phyloP scores from a whole-genome alignment of 345 rosid species.

The Geranium rotundifolium region DNA sequence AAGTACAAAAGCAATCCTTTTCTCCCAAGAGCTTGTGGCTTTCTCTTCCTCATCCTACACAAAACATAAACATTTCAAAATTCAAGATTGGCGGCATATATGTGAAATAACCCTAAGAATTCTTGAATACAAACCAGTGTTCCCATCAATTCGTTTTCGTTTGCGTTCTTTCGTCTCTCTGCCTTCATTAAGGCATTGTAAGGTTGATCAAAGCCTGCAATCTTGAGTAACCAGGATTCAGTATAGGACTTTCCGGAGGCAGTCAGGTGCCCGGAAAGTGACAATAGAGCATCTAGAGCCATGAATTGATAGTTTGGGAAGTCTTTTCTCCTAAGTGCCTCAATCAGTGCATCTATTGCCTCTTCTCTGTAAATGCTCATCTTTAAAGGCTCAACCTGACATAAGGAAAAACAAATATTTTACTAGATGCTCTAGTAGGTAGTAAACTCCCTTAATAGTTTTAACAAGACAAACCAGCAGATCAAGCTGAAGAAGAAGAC shows the following conservation, averaged over 20 bases:
- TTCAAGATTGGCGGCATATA: not conserved
- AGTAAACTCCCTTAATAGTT: not conserved
- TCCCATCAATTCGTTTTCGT: constrained; percentile 25
- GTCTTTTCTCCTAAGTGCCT: constrained; percentile 44
- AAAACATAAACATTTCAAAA: not conserved
- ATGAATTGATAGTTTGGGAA: constrained; percentile 41
- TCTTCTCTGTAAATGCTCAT: constrained; percentile 78
- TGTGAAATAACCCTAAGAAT: not conserved
- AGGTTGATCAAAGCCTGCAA: constrained; percentile 46
- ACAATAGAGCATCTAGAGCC: constrained; percentile 36
- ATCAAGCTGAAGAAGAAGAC: constrained; percentile 64
- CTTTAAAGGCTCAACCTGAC: constrained; percentile 52
- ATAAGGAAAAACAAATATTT: constrained; percentile 2
- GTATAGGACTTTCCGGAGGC: constrained; percentile 32
- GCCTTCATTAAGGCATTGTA: constrained; percentile 34
- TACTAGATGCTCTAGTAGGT: not conserved
- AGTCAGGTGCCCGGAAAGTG: constrained; percentile 41
- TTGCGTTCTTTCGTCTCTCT: constrained; percentile 14
- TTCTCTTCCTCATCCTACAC: constrained; percentile 47
- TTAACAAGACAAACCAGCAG: constrained; percentile 34
- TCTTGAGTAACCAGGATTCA: constrained; percentile 52
- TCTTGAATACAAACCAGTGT: constrained; percentile 23
- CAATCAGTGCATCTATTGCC: constrained; percentile 42
- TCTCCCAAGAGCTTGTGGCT: constrained; percentile 47
- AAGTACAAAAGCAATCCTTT: constrained; percentile 38